Conservation (phyloP, 208 protist species). For the Trypanosoma boissoni region DNA sequence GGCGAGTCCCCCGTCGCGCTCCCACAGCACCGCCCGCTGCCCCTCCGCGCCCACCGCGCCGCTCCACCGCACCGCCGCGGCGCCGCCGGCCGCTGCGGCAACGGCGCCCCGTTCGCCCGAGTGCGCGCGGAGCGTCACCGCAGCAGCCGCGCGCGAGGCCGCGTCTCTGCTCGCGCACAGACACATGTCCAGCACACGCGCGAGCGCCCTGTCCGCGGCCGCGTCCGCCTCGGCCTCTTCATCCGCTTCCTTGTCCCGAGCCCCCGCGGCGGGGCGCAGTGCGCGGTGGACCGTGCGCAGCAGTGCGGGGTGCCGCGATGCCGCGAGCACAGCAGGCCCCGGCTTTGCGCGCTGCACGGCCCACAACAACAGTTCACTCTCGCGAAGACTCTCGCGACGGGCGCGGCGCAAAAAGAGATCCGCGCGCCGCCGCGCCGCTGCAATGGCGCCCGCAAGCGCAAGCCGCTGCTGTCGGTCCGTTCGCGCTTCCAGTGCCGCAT, state of each 20-base stretch:
- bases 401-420: slow-evolving; percentile 38
- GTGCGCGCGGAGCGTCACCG: too few species aligned
- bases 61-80: slow-evolving; percentile 12
- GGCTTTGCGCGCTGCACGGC: slow-evolving; percentile 40
- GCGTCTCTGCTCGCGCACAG: too few species aligned
- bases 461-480: slow-evolving; percentile 11
- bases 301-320: slow-evolving; percentile 28
- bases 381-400: slow-evolving; percentile 32
- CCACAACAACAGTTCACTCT: slow-evolving; percentile 50
- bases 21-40: slow-evolving; percentile 39
- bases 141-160: too few species aligned
- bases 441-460: slow-evolving; percentile 27
- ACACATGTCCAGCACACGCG: too few species aligned
- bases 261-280: slow-evolving; percentile 11
- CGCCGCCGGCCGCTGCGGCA: too few species aligned
- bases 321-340: slow-evolving; percentile 23
- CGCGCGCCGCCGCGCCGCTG: slow-evolving; percentile 33
- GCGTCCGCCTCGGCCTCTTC: too few species aligned
- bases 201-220: too few species aligned
- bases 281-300: slow-evolving; percentile 38
- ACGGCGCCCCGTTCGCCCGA: slow-evolving; percentile 6
- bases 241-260: too few species aligned
- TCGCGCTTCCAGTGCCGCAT: slow-evolving; percentile 17
- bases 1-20: slow-evolving; percentile 24
- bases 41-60: slow-evolving; percentile 42